A percentile compares a stretch with the other conserved stretches of the same genome.
Evolutionary conservation across 495 filamentous ascomycete genomes (phyloP).

Genomic region (Xylona heveae): DNA sequence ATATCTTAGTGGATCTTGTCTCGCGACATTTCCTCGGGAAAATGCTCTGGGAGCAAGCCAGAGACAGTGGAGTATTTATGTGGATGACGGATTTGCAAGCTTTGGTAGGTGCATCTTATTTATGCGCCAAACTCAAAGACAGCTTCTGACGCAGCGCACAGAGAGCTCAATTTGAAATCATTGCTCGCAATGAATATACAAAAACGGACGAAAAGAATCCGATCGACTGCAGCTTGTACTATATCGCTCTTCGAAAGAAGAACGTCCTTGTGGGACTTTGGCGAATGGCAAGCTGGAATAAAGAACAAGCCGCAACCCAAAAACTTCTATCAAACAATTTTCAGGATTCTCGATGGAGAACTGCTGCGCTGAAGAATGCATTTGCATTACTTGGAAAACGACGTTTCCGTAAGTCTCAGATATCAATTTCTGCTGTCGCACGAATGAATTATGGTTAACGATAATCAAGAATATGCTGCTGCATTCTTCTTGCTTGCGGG

Average conservation of each 20-base stretch:
- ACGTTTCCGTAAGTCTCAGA: conserved; percentile 43
- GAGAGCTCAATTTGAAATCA: conserved; percentile 63
- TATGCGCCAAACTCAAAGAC: neutral
- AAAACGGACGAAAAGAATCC: conserved; percentile 76
- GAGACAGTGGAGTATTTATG: conserved; percentile 84
- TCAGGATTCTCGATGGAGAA: conserved; percentile 65
- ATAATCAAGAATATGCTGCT: conserved; percentile 60
- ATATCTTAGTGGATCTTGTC: conserved; percentile 81
- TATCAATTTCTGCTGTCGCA: neutral
- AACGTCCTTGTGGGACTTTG: conserved; percentile 78
- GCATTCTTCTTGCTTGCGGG: conserved; percentile 90
- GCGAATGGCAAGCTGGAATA: conserved; percentile 85
- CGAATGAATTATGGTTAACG: conserved; percentile 4
- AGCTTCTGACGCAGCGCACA: conserved; percentile 13
- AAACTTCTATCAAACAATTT: conserved; percentile 75
- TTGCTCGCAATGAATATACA: conserved; percentile 87
- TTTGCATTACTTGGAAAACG: conserved; percentile 89
- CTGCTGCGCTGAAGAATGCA: conserved; percentile 84
- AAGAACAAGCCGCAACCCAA: conserved; percentile 60
- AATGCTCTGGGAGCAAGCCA: conserved; percentile 65
- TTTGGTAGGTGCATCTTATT: conserved; percentile 32
- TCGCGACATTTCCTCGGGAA: conserved; percentile 54
- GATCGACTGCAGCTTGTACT: conserved; percentile 82
- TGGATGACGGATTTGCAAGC: conserved; percentile 66
- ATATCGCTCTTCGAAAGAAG: conserved; percentile 83